phyloP scores from a whole-genome alignment of 1,139 yeast genomes.

The Blastobotrys malaysiensis region DNA sequence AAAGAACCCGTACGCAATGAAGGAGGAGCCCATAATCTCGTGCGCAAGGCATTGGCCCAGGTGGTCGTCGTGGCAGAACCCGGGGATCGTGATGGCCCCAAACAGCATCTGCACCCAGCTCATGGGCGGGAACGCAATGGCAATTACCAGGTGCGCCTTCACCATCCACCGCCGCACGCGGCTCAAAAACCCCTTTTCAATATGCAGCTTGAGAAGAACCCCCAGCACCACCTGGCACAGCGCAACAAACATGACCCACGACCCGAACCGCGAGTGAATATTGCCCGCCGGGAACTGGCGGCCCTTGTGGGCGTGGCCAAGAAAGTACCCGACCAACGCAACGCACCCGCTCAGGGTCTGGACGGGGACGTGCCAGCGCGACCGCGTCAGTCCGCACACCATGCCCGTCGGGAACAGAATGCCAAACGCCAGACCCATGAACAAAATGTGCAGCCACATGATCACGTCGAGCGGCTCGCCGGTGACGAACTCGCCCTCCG shows the following conservation, averaged over 20 bases:
- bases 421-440: constrained; percentile 38
- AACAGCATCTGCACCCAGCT: constrained; percentile 63
- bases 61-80: constrained; percentile 70
- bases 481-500: constrained; percentile 22
- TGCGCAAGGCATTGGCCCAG: constrained; percentile 95
- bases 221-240: constrained; percentile 32
- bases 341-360: constrained; percentile 34
- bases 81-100: constrained; percentile 79
- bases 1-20: constrained; percentile 70
- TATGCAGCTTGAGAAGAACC: constrained; percentile 33
- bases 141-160: constrained; percentile 34
- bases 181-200: constrained; percentile 33
- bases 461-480: constrained; percentile 24
- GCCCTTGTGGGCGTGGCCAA: constrained; percentile 38
- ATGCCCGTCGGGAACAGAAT: constrained; percentile 38
- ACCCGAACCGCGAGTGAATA: constrained; percentile 33
- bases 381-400: constrained; percentile 37
- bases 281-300: constrained; percentile 32
- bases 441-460: constrained; percentile 35
- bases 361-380: constrained; percentile 37
- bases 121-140: constrained; percentile 38
- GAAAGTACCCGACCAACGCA: constrained; percentile 35
- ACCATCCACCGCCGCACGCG: constrained; percentile 30
- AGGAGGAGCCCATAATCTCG: constrained; percentile 93
- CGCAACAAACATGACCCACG: constrained; percentile 27